A percentile compares a stretch with the other conserved stretches of the same genome.
These are phyloP conservation scores for Taiozyma sp. DNA, from an alignment of 1,139 yeast genomes.

Conservation along the genomic window DNA sequence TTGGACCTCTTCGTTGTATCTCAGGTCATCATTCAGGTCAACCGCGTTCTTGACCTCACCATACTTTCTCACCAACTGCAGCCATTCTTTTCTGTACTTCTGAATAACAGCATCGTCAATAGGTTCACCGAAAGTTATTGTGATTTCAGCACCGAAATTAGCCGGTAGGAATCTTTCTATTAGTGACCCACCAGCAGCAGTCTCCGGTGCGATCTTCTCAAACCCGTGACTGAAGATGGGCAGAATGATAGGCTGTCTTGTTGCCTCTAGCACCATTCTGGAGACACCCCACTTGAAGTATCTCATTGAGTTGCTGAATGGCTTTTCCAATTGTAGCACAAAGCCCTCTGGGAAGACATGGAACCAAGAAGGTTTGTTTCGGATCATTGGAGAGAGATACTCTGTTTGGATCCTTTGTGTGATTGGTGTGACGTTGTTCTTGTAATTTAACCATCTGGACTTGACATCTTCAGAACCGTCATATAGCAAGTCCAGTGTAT, in stretches of 20 bases:
- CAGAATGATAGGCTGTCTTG: slow-evolving; percentile 79
- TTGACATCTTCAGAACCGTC: slow-evolving; percentile 15
- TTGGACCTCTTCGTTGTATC: slow-evolving; percentile 57
- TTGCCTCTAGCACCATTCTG: slow-evolving; percentile 73
- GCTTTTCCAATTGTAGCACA: slow-evolving; percentile 79
- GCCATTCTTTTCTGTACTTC: slow-evolving; percentile 63
- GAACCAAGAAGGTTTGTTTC: slow-evolving; percentile 77
- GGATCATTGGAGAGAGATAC: slow-evolving; percentile 41
- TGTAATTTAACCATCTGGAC: slow-evolving; percentile 12
- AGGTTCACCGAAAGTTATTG: slow-evolving; percentile 68
- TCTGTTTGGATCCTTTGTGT: slow-evolving; percentile 19
- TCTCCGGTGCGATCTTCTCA: slow-evolving; percentile 84
- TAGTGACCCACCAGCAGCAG: slow-evolving; percentile 41
- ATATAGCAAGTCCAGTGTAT: slow-evolving; percentile 53
- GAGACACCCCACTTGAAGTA: slow-evolving; percentile 96
- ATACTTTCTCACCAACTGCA: slow-evolving; percentile 48
- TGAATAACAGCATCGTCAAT: slow-evolving; percentile 58
- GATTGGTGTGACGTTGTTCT: slow-evolving; percentile 5
- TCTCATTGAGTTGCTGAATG: slow-evolving; percentile 79
- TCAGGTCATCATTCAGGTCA: slow-evolving; percentile 59
- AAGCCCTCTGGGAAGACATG: slow-evolving; percentile 96
- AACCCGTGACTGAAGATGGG: slow-evolving; percentile 87
- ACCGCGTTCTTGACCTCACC: slow-evolving; percentile 42
- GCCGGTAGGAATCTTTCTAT: slow-evolving; percentile 56
- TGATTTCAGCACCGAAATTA: slow-evolving; percentile 62